These are phyloP conservation scores for Venturiaceae sp. DNA, from an alignment of 2,329 filamentous ascomycete genomes.

Conservation along the genomic window DNA sequence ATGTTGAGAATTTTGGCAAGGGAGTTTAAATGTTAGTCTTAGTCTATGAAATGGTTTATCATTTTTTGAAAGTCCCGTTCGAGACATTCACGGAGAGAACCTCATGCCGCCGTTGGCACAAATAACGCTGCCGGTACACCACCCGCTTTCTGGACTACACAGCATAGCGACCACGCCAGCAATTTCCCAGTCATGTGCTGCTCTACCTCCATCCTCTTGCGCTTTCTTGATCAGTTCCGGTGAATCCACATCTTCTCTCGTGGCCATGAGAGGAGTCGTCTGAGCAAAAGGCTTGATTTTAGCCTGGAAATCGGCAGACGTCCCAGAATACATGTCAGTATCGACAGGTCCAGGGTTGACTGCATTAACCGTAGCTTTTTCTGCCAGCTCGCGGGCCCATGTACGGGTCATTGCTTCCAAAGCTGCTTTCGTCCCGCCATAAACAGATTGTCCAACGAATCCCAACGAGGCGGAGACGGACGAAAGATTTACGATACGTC, in stretches of 20 bases:
- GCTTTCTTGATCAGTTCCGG: slow-evolving; percentile 40
- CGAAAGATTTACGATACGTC: slow-evolving; percentile 53
- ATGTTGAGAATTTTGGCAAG: background rate
- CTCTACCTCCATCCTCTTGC: slow-evolving; percentile 37
- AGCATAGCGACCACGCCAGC: slow-evolving; percentile 71
- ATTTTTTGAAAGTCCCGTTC: too few relatives aligned
- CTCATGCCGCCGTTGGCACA: slow-evolving; percentile 70
- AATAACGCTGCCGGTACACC: slow-evolving; percentile 72
- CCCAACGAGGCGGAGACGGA: slow-evolving; percentile 49
- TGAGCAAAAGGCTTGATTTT: slow-evolving; percentile 51
- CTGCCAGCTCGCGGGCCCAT: slow-evolving; percentile 53
- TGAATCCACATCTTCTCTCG: slow-evolving; percentile 51
- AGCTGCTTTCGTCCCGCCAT: slow-evolving; percentile 58
- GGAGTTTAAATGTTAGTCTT: background rate
- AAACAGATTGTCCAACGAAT: slow-evolving; percentile 49
- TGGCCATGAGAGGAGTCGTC: slow-evolving; percentile 54
- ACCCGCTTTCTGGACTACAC: slow-evolving; percentile 59
- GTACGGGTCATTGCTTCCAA: slow-evolving; percentile 61
- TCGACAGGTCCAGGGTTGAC: slow-evolving; percentile 58
- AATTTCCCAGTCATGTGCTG: slow-evolving; percentile 59
- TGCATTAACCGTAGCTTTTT: slow-evolving; percentile 54
- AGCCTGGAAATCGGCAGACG: slow-evolving; percentile 47
- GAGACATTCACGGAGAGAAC: background rate
- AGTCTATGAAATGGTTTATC: too few relatives aligned
- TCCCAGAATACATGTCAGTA: slow-evolving; percentile 53